Evolutionary conservation across 2,329 filamentous ascomycete genomes (phyloP).

Genomic region (Periconia macrospinosa): DNA sequence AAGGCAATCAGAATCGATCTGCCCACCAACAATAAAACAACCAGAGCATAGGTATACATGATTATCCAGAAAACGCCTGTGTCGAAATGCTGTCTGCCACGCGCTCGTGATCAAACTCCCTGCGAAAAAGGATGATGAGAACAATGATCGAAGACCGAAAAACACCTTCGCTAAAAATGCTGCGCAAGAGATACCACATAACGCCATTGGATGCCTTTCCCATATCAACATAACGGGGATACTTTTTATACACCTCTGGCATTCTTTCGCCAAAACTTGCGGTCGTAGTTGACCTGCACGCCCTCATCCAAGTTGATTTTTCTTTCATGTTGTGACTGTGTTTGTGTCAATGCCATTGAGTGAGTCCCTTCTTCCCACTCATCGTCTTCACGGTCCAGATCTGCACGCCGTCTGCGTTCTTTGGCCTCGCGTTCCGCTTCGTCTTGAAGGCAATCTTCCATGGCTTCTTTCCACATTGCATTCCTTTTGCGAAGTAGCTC

Average conservation of each 20-base stretch:
- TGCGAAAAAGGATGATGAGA: neutral
- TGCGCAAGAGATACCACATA: constrained; percentile 9
- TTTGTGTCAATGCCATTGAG: constrained; percentile 16
- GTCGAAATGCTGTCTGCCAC: constrained; percentile 17
- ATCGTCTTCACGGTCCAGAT: constrained; percentile 21
- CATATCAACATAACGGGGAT: neutral
- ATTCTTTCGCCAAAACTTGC: constrained; percentile 53
- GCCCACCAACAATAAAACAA: constrained; percentile 12
- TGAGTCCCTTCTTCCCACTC: constrained; percentile 23
- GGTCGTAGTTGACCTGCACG: constrained; percentile 62
- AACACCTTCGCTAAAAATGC: constrained; percentile 46
- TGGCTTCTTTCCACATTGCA: constrained; percentile 58
- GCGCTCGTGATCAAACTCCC: neutral
- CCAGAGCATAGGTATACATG: constrained; percentile 26
- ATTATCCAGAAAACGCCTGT: constrained; percentile 13
- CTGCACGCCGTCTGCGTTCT: constrained; percentile 21
- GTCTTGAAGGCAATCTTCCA: constrained; percentile 53
- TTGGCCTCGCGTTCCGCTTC: constrained; percentile 36
- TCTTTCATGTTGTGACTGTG: constrained; percentile 30
- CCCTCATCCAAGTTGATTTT: constrained; percentile 39
- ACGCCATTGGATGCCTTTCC: neutral
- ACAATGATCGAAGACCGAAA: constrained; percentile 18
- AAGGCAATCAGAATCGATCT: neutral
- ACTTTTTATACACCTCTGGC: neutral
- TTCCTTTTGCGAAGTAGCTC: constrained; percentile 47